phyloP scores from a whole-genome alignment of 148 eudicot species.

The Pouteria glomerata region DNA sequence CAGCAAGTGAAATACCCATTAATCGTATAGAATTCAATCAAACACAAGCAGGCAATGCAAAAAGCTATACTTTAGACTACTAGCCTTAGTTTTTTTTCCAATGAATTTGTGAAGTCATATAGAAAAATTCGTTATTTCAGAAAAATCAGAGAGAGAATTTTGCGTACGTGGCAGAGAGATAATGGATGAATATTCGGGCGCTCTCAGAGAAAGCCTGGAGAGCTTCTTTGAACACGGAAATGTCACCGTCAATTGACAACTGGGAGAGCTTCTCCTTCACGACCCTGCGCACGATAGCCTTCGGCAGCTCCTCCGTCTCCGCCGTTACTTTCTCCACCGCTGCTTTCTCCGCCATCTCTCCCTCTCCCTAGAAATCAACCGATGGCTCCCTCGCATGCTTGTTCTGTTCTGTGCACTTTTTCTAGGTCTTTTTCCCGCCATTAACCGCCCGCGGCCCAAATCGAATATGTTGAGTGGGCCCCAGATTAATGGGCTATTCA shows the following conservation, averaged over 20 bases:
- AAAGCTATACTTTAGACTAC: background rate
- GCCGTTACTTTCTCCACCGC: constrained; percentile 33
- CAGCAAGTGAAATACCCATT: background rate
- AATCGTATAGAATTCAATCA: background rate
- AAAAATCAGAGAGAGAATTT: background rate
- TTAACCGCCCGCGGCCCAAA: background rate
- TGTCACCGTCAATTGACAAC: constrained; percentile 47
- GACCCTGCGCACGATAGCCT: constrained; percentile 74
- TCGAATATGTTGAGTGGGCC: too few species aligned
- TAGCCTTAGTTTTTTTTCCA: background rate
- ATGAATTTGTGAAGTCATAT: background rate
- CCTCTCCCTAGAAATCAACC: constrained; percentile 3
- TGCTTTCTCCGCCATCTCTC: constrained; percentile 18
- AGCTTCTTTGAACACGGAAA: constrained; percentile 62
- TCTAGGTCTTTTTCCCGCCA: constrained; percentile 12
- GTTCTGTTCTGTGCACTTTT: too few species aligned
- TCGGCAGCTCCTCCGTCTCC: constrained; percentile 73
- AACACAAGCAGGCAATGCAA: background rate
- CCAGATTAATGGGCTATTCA: too few species aligned
- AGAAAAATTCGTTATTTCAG: background rate
- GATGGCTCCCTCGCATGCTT: background rate
- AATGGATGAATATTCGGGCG: constrained; percentile 87
- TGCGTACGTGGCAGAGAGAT: constrained; percentile 83
- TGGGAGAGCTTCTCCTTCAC: constrained; percentile 83
- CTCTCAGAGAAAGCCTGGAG: constrained; percentile 82